Conservation (phyloP, 169 alveolate species). For the Toxoplasma gondii region DNA sequence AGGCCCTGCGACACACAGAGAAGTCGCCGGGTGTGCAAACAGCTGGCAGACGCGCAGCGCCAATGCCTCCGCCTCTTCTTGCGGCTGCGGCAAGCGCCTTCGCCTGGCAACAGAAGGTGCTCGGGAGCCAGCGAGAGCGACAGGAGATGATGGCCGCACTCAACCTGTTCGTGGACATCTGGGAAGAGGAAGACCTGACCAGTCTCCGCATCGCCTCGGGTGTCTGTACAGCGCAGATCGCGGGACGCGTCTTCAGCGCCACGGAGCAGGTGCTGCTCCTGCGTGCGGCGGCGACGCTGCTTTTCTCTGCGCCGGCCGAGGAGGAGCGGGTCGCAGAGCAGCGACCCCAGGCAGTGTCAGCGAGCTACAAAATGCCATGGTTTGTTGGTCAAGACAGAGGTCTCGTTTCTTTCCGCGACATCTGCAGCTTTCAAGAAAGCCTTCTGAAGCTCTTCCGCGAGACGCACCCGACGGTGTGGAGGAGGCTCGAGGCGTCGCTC, state of each 20-base stretch:
- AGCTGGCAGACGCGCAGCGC: neutral
- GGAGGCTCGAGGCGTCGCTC: neutral
- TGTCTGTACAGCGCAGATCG: neutral
- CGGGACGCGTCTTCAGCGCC: neutral
- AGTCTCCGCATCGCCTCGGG: neutral
- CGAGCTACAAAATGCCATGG: neutral
- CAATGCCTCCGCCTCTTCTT: neutral
- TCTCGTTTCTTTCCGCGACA: neutral
- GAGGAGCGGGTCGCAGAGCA: neutral
- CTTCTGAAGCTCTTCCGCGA: neutral
- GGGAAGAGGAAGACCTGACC: constrained; percentile 27
- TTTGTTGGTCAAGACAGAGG: neutral
- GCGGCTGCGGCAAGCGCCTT: neutral
- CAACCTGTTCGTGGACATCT: neutral
- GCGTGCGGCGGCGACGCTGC: neutral
- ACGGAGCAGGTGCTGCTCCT: neutral
- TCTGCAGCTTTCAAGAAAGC: constrained; percentile 19
- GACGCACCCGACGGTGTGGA: neutral
- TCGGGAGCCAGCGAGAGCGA: neutral
- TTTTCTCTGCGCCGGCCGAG: neutral
- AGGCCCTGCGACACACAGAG: neutral
- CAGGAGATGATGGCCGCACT: neutral
- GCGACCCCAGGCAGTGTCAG: neutral
- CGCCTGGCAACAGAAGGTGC: constrained; percentile 23
- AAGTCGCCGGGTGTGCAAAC: neutral